Base-by-base conservation (phyloP, 345 rosid species). In the Hibiscus tridactylites region DNA sequence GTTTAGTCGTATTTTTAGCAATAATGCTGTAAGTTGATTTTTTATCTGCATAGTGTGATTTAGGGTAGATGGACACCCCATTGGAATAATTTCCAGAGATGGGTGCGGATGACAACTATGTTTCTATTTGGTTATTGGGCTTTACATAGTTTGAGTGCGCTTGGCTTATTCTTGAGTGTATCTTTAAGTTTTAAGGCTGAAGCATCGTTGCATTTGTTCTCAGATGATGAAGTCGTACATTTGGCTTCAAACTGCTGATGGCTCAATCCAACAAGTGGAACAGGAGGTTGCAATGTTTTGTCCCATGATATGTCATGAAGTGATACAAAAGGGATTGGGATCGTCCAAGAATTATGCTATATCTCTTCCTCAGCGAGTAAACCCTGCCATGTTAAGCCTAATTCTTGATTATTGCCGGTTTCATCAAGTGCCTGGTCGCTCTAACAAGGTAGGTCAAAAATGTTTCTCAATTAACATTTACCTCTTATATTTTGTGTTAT, bases 281-380 rank as follows among this genome's bases (percentile, higher is more conserved):
- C 86, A 89, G 80, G 96, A 88, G 88, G 90, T 89, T 82, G 97
- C 97, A 65, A 89, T 89, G 92, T 93, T 85, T 82, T 91, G 96
- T 78, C 96, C 96, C 74, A 80, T 93, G 90, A 93, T 93, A 81
- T 89, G 90, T 73, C 88, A 83, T 62, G 97, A 93, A 80, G 90
- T 92, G 46, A 47, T 86, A 75, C 91, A 83, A 69, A 88, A 79
- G 47, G 90, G 96, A 77, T 80, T 82, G 88, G 97, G 98, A 44
- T 88, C 92, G 42, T 91, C 98, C 70, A 89, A 89, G 76, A 89
- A 84, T 66, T 79, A 85, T 80, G 89, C 97, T 37, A 88, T 91
- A 80, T 77, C 85, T 65, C 97, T 93, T 77, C 96, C 98, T 4
- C 88, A 91, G 74, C 87, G 87, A 68, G 98, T 93, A 64, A 93